Percentiles rank a stretch among this genome's conserved stretches.
These are phyloP conservation scores for Physcomitrellopsis africana DNA, from an alignment of 225 moss, liverwort and hornwort species.

Conservation along the genomic window DNA sequence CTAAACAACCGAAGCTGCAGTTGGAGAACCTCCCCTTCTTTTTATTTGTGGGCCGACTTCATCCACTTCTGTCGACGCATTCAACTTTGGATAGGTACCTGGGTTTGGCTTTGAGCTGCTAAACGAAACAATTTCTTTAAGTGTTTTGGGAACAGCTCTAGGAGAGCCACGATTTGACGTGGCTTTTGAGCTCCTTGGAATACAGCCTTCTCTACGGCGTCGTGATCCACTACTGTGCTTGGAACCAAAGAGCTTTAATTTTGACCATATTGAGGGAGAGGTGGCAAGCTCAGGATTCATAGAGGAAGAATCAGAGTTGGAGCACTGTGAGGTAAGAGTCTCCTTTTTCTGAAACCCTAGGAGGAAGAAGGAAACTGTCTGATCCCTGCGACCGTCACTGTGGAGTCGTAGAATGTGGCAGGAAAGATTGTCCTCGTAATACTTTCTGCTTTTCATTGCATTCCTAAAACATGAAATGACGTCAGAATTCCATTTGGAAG, in stretches of 20 bases:
- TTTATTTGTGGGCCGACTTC: conserved; percentile 17
- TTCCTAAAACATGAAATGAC: conserved; percentile 34
- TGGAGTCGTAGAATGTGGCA: conserved; percentile 42
- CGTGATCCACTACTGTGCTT: conserved; percentile 27
- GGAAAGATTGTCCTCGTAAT: conserved; percentile 36
- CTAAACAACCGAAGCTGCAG: conserved; percentile 31
- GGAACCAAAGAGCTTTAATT: conserved; percentile 47
- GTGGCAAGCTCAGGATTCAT: conserved; percentile 19
- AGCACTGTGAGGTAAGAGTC: conserved; percentile 36
- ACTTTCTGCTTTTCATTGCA: conserved; percentile 40
- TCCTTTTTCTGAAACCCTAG: conserved; percentile 30
- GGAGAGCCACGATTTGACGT: conserved; percentile 47
- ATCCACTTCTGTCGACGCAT: conserved; percentile 38
- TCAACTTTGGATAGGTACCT: conserved; percentile 14
- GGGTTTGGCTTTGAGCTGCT: conserved; percentile 43
- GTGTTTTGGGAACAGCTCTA: conserved; percentile 23
- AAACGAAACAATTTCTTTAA: conserved; percentile 51
- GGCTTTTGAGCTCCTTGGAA: conserved; percentile 36
- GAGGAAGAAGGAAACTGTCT: conserved; percentile 36
- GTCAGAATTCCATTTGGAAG: not conserved
- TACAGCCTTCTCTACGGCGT: conserved; percentile 26
- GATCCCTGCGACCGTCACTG: conserved; percentile 37
- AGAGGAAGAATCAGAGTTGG: conserved; percentile 49
- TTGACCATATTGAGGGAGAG: conserved; percentile 47
- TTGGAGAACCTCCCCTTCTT: conserved; percentile 20